Percentiles rank a stretch among this genome's conserved stretches.
These are phyloP conservation scores for Apiotrichum porosum DNA, from an alignment of 1,284 basidiomycete species.

Conservation along the genomic window DNA sequence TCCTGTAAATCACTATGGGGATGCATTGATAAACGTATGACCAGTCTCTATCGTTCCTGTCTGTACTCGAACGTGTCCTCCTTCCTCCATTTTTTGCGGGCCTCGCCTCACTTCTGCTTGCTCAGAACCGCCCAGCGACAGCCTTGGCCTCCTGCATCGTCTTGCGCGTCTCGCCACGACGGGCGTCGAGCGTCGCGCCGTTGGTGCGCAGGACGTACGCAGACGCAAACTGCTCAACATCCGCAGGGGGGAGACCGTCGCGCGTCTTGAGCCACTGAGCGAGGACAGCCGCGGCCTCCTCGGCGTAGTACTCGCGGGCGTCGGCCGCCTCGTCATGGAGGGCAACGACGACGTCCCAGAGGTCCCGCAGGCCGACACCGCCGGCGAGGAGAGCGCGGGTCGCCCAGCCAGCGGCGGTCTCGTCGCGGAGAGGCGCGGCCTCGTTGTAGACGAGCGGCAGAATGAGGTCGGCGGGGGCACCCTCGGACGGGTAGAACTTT, in stretches of 20 bases:
- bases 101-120: too few relatives aligned
- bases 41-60: neutral
- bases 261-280: conserved; percentile 20
- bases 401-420: conserved; percentile 22
- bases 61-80: neutral
- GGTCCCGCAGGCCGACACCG: conserved; percentile 33
- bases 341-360: conserved; percentile 33
- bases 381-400: conserved; percentile 34
- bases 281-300: conserved; percentile 37
- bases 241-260: conserved; percentile 21
- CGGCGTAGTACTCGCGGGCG: conserved; percentile 37
- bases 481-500: conserved; percentile 84
- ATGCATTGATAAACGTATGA: neutral
- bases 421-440: conserved; percentile 9
- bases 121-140: conserved; percentile 27
- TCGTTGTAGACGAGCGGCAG: conserved; percentile 34
- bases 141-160: conserved; percentile 31
- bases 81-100: neutral
- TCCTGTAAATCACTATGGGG: neutral
- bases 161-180: conserved; percentile 26
- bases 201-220: conserved; percentile 32
- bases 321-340: conserved; percentile 37
- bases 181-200: conserved; percentile 18
- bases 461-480: conserved; percentile 43
- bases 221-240: conserved; percentile 37